Base-by-base conservation (phyloP, 352 stramenopile species). In the Globisporangium emineosum region DNA sequence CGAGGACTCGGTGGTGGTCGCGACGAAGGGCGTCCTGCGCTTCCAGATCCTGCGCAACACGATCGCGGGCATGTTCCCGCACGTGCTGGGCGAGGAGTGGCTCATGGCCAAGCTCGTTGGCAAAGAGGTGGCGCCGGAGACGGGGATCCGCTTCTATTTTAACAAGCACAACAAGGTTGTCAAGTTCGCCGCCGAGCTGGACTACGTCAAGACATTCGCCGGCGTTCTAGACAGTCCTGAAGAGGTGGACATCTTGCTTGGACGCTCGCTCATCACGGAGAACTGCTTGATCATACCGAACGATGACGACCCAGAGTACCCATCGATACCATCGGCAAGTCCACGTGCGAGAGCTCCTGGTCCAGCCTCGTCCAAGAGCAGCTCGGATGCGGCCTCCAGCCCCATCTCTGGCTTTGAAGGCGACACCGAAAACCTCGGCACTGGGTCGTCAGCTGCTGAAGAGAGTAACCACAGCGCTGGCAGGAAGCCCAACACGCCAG, bases 21-120 rank as follows among this genome's bases (percentile, higher is more conserved):
- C 52, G 3, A 71, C 75, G 43, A 70, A 55, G 12, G 72, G 70
- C 5, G 57, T 55, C 7, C 47, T 79, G 49, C 65, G 60, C 32
- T 81, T 86, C 49, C 73, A 83, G 61, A 76, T 86, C 35, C 60
- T 86, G 9, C 57, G 68, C 21, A 77, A 74, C 45, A 83, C 77
- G 23, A 78, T 86, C 50, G 64, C 68, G 8, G 72, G 65, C 13
- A 64, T 86, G 33, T 82, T 83, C 42, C 77, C 77, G 1, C 77
- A 86, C 29, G 45, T 82, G 35, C 52, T 81, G 17, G 64, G 73
- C 52, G 67, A 83, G 56, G 68, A 79, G 37, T 67, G 59, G 40
- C 64, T 86, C 52, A 62, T 80, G 42, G 57, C 70, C 13, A 67
- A 76, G 9, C 71, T 86, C 15, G 70, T 83, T 0, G 77, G 75